phyloP scores from a whole-genome alignment of 805 yeast genomes.

The Nakazawaea molendinolei region DNA sequence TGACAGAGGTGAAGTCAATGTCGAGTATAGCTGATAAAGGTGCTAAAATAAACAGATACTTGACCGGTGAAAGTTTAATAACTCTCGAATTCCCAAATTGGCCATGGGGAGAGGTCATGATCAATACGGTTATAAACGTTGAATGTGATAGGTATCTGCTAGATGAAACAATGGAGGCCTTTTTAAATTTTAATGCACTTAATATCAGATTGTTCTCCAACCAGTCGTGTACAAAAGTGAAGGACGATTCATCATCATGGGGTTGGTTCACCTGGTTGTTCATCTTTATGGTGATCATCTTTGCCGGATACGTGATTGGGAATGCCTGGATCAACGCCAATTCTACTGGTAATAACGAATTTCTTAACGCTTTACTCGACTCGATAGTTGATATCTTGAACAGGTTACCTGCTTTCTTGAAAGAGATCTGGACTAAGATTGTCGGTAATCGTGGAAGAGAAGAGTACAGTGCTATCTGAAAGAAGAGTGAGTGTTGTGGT shows the following conservation, averaged over 20 bases:
- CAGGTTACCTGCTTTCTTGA: constrained; percentile 58
- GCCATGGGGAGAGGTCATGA: constrained; percentile 69
- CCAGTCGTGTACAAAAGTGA: constrained; percentile 32
- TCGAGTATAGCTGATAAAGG: constrained; percentile 31
- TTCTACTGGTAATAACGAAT: constrained; percentile 66
- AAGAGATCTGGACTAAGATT: constrained; percentile 62
- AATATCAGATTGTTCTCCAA: constrained; percentile 25
- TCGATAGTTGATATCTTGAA: constrained; percentile 49
- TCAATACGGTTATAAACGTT: constrained; percentile 42
- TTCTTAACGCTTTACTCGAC: constrained; percentile 68
- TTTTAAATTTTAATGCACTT: constrained; percentile 24
- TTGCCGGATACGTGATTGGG: constrained; percentile 65
- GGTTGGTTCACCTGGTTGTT: constrained; percentile 83
- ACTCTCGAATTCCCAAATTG: too few relatives aligned
- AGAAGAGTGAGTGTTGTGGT: too few relatives aligned
- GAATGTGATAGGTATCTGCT: too few relatives aligned
- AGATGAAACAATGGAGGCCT: constrained; percentile 18
- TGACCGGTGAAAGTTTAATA: too few relatives aligned
- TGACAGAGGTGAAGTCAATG: constrained; percentile 59
- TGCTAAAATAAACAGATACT: too few relatives aligned
- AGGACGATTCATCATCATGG: constrained; percentile 46
- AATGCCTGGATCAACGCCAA: constrained; percentile 74
- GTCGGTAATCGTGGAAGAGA: constrained; percentile 64
- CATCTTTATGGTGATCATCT: constrained; percentile 60
- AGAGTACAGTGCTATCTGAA: constrained; percentile 87